phyloP scores from a whole-genome alignment of 441 rosid genomes.

The Gossypium laxum region DNA sequence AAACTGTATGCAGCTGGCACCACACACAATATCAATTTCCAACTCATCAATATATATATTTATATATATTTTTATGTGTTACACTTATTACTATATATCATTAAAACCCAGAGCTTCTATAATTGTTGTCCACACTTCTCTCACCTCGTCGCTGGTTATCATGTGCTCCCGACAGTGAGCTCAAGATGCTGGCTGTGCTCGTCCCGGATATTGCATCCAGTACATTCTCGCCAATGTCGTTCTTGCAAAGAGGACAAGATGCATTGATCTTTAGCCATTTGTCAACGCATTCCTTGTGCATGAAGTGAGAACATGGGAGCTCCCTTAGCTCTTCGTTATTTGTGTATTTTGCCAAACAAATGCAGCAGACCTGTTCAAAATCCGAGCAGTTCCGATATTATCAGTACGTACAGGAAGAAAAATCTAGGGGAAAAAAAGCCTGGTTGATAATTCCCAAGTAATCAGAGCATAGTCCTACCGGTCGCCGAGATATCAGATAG shows the following conservation, averaged over 20 bases:
- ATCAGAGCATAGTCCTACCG: background rate
- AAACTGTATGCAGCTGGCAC: slow-evolving; percentile 14
- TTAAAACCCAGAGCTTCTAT: slow-evolving; percentile 26
- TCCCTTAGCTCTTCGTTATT: slow-evolving; percentile 85
- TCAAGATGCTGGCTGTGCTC: slow-evolving; percentile 27
- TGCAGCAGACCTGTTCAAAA: slow-evolving; percentile 75
- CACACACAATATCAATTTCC: slow-evolving; percentile 4
- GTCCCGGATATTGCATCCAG: slow-evolving; percentile 30
- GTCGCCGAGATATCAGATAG: background rate
- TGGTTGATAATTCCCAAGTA: background rate
- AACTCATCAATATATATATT: slow-evolving; percentile 11
- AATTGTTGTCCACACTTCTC: slow-evolving; percentile 29
- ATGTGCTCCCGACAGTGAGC: slow-evolving; percentile 30
- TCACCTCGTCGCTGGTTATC: slow-evolving; percentile 30
- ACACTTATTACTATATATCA: background rate
- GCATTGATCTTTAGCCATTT: slow-evolving; percentile 95
- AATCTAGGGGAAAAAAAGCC: background rate
- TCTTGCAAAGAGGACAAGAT: slow-evolving; percentile 87
- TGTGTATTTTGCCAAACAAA: slow-evolving; percentile 84
- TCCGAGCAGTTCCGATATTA: background rate
- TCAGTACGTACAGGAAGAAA: background rate
- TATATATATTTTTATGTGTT: background rate
- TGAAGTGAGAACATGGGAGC: slow-evolving; percentile 74
- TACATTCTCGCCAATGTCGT: slow-evolving; percentile 59
- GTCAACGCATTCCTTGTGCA: slow-evolving; percentile 91